A percentile compares a stretch with the other conserved stretches of the same genome.
Conservation (phyloP, 306 rosid species). For the Albizia julibrissin region DNA sequence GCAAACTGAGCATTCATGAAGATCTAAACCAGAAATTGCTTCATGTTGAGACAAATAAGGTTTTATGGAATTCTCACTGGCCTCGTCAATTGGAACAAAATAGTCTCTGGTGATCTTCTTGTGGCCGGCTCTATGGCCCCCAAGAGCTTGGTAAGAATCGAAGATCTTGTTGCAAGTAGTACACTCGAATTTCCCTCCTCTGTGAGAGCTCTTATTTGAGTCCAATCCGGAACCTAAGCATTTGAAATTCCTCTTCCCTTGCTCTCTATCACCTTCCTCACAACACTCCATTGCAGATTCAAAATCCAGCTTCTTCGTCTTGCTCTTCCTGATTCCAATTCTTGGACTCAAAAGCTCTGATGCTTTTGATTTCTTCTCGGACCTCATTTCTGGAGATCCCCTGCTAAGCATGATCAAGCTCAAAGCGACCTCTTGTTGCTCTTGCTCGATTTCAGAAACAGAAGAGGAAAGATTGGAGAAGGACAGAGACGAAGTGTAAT, state of each 20-base stretch:
- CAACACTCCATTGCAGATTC: slow-evolving; percentile 14
- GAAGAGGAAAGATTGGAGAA: slow-evolving; percentile 37
- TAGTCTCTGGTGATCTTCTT: slow-evolving; percentile 47
- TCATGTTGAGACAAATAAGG: slow-evolving; percentile 38
- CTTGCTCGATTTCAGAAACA: slow-evolving; percentile 53
- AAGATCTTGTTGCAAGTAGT: slow-evolving; percentile 57
- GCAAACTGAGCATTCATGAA: slow-evolving; percentile 65
- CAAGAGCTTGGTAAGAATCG: slow-evolving; percentile 70
- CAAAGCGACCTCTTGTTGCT: slow-evolving; percentile 66
- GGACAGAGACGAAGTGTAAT: slow-evolving; percentile 41
- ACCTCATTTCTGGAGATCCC: slow-evolving; percentile 9
- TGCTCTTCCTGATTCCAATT: slow-evolving; percentile 22
- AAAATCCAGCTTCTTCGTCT: slow-evolving; percentile 6
- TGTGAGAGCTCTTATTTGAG: slow-evolving; percentile 16
- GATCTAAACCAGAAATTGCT: slow-evolving; percentile 15
- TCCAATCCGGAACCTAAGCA: not conserved
- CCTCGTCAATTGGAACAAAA: slow-evolving; percentile 46
- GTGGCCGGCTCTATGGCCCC: slow-evolving; percentile 80
- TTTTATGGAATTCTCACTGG: slow-evolving; percentile 52
- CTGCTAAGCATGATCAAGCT: slow-evolving; percentile 70
- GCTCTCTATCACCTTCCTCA: not conserved
- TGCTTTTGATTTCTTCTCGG: slow-evolving; percentile 2
- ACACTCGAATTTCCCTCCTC: slow-evolving; percentile 57
- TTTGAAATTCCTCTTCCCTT: not conserved
- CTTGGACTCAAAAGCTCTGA: slow-evolving; percentile 20